Percentiles rank a stretch among this genome's conserved stretches.
These are phyloP conservation scores for Flaveria sonorensis DNA, from an alignment of 129 eudicot species.

Conservation along the genomic window DNA sequence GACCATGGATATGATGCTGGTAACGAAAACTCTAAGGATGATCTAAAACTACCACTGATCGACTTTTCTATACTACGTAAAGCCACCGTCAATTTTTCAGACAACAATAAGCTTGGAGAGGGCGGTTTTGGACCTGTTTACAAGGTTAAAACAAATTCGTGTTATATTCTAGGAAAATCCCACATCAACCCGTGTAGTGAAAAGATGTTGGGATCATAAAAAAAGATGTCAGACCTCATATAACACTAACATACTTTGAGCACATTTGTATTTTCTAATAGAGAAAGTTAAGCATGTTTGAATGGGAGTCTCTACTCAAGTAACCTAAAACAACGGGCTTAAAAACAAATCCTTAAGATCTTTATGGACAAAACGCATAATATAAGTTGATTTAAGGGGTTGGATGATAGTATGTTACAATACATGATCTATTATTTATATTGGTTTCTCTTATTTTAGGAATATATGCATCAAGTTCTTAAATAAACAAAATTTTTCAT, in stretches of 20 bases:
- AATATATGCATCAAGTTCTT: neutral
- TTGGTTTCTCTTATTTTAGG: neutral
- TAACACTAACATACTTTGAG: neutral
- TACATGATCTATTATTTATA: neutral
- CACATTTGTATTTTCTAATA: too few species aligned
- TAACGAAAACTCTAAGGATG: constrained; percentile 26
- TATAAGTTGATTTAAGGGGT: too few species aligned
- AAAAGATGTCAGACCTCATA: neutral
- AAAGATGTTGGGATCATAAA: neutral
- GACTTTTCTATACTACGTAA: constrained; percentile 29
- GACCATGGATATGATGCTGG: constrained; percentile 21
- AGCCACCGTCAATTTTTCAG: constrained; percentile 43
- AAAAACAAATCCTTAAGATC: too few species aligned
- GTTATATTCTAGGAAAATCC: neutral
- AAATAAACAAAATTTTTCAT: neutral
- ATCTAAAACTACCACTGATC: constrained; percentile 41
- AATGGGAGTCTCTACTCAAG: too few species aligned
- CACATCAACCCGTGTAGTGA: neutral
- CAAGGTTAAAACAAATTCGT: constrained; percentile 30
- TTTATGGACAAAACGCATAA: too few species aligned
- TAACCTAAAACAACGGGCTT: too few species aligned
- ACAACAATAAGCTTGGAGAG: constrained; percentile 45
- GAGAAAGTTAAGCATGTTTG: too few species aligned
- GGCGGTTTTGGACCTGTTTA: constrained; percentile 60
- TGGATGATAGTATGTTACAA: too few species aligned